A percentile compares a stretch with the other conserved stretches of the same genome.
Evolutionary conservation across 106 monocot genomes (phyloP).

Genomic region (Iris macrosiphon): DNA sequence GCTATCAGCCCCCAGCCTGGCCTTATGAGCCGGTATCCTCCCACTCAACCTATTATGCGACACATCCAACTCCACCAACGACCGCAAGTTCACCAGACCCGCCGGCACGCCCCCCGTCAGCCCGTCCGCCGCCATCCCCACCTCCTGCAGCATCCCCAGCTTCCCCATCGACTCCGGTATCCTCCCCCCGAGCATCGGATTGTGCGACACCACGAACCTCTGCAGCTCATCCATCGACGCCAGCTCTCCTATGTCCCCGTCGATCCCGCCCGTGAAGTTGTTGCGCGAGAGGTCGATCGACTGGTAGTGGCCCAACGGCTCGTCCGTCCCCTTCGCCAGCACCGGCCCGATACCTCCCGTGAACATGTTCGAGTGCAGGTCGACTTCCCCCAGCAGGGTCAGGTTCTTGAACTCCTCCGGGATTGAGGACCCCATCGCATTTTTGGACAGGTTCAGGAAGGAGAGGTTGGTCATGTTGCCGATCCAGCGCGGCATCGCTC

Average conservation of each 20-base stretch:
- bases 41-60: not conserved
- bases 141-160: not conserved
- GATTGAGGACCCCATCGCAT: constrained; percentile 17
- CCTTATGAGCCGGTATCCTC: not conserved
- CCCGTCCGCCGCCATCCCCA: constrained; percentile 5
- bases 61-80: not conserved
- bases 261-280: not conserved
- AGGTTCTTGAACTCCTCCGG: constrained; percentile 30
- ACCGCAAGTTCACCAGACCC: not conserved
- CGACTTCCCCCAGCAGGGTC: constrained; percentile 28
- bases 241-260: not conserved
- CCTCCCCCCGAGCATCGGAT: not conserved
- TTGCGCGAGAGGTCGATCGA: too few species aligned
- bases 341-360: constrained; percentile 22
- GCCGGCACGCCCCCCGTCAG: constrained; percentile 1
- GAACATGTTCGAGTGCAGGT: constrained; percentile 31
- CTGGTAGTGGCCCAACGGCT: too few species aligned
- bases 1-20: not conserved
- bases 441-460: constrained; percentile 32
- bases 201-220: not conserved
- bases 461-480: constrained; percentile 31
- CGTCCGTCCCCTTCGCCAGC: constrained; percentile 21
- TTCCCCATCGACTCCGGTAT: constrained; percentile 3
- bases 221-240: not conserved
- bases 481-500: constrained; percentile 33